phyloP scores from a whole-genome alignment of 495 filamentous ascomycete genomes.

The Aspergillus nanangensis region DNA sequence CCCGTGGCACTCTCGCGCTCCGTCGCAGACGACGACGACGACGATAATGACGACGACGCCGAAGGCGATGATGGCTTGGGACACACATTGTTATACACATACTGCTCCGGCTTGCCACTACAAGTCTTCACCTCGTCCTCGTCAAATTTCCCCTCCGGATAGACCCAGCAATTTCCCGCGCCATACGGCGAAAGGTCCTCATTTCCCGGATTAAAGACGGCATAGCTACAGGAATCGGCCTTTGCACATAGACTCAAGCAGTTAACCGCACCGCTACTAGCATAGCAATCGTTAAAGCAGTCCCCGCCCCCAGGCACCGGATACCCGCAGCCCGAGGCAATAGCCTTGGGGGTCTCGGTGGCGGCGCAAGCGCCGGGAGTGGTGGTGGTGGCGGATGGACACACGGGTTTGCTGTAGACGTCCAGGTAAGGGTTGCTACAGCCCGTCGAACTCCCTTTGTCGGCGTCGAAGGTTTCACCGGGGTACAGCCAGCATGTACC shows the following conservation, averaged over 20 bases:
- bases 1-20: neutral
- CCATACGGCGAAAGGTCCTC: slow-evolving; percentile 14
- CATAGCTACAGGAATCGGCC: slow-evolving; percentile 24
- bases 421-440: slow-evolving; percentile 1
- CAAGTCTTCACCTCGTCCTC: slow-evolving; percentile 14
- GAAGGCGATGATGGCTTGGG: too few species aligned
- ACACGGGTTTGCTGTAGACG: neutral
- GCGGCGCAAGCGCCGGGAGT: slow-evolving; percentile 15
- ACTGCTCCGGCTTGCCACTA: slow-evolving; percentile 9
- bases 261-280: slow-evolving; percentile 18
- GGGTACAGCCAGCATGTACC: slow-evolving; percentile 26
- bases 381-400: neutral
- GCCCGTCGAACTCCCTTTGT: slow-evolving; percentile 14
- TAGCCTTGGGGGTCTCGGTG: slow-evolving; percentile 22
- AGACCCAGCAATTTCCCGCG: slow-evolving; percentile 20
- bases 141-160: slow-evolving; percentile 20
- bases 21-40: neutral
- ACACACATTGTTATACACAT: neutral
- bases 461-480: slow-evolving; percentile 18
- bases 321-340: slow-evolving; percentile 25
- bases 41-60: neutral
- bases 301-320: slow-evolving; percentile 15
- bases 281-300: slow-evolving; percentile 14
- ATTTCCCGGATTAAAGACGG: slow-evolving; percentile 19
- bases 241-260: slow-evolving; percentile 22